Base-by-base conservation (phyloP, 106 monocot species). In the Narthecium ossifragum region DNA sequence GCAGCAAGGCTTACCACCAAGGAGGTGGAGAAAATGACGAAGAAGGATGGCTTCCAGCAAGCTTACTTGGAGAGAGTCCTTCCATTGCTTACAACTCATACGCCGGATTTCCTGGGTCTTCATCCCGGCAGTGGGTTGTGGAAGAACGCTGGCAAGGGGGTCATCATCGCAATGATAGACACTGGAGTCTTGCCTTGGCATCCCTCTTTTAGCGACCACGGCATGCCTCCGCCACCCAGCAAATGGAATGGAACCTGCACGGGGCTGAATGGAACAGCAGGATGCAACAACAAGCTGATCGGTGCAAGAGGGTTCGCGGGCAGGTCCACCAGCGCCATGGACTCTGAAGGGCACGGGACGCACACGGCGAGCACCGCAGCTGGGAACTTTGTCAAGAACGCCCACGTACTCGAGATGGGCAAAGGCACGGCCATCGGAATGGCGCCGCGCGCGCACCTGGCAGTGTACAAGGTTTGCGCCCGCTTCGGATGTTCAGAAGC, bases 131-230 rank as follows among this genome's bases (percentile, higher is more conserved):
- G 5, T 21, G 60, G 59, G 1, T 38, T 61, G 1, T 74, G 74
- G 74, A 55, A 41, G 2, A 39, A 4, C 26, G 38, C 34, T 13
- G 71, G 71, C 4, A 15, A 49, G 20, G 79, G 79, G 4, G 60
- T 73, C 12, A 70, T 80, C 53, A 63, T 80, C 62, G 79, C 65
- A 3, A 29, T 74, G 20, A 0, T 80, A 9, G 79, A 80, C 65
- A 65, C 69, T 17, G 79, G 79, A 5, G 10, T 74, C 30, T 13
- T 17, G 0, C 69, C 73, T 2, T 23, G 5, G 21, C 79, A 80
- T 18, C 64, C 74, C 22, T 80, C 79, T n/a, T 80, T 80, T 60
- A 31, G 33, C 32, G 55, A 55, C 55, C 31, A 32, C 11, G 55
- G 55, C 14, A 55, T 55, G 55, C 55, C 15, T 5, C 55, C 55